Evolutionary conservation across 495 filamentous ascomycete genomes (phyloP).

Genomic region (Pyrenula massariospora): DNA sequence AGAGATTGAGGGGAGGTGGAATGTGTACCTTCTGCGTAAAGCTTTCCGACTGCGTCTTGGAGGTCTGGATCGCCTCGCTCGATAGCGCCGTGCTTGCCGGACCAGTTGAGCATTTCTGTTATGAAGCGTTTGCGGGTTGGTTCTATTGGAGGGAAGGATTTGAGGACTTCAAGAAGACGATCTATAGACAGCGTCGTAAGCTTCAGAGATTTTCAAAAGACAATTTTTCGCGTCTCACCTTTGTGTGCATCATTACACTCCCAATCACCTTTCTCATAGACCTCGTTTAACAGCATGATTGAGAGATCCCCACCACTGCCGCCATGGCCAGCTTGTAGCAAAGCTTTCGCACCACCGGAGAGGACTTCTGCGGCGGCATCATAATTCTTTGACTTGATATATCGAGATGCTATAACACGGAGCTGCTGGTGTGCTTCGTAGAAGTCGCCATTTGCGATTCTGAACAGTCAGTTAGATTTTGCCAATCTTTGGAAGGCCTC

Average conservation of each 20-base stretch:
- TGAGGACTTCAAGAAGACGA: conserved; percentile 51
- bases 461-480: conserved; percentile 20
- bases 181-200: conserved; percentile 23
- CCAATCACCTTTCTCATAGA: conserved; percentile 73
- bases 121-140: conserved; percentile 87
- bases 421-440: conserved; percentile 98
- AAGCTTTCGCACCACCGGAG: conserved; percentile 66
- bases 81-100: conserved; percentile 67
- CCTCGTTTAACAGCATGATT: conserved; percentile 71
- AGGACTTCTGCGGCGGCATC: conserved; percentile 76
- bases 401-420: conserved; percentile 82
- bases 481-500: conserved; percentile 3
- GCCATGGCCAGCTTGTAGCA: conserved; percentile 66
- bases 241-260: conserved; percentile 56
- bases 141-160: conserved; percentile 70
- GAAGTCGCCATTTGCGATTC: conserved; percentile 83
- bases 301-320: conserved; percentile 88
- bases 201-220: background rate
- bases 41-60: conserved; percentile 80
- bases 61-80: conserved; percentile 91
- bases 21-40: conserved; percentile 65
- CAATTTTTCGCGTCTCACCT: conserved; percentile 15
- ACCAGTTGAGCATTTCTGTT: conserved; percentile 83
- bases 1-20: background rate
- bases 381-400: conserved; percentile 77